Conservation (phyloP, 2,329 filamentous ascomycete genomes). For the Aspergillus unguis region DNA sequence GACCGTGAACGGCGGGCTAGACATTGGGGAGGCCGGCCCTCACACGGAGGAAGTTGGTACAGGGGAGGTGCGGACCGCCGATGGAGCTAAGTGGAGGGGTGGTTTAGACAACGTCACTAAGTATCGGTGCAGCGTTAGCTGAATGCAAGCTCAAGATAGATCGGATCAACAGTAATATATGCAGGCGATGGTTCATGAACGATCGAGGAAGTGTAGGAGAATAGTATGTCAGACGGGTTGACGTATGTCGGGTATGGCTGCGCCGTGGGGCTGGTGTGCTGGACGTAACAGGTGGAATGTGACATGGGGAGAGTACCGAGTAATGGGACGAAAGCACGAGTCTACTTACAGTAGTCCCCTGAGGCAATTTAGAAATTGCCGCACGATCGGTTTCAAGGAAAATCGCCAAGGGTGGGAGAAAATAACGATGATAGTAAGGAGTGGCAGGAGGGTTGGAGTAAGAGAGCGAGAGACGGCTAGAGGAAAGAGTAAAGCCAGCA, state of each 20-base stretch:
- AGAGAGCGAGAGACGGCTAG: constrained; percentile 12
- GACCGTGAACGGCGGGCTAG: constrained; percentile 77
- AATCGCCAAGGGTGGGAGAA: constrained; percentile 16
- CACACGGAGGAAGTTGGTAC: constrained; percentile 19
- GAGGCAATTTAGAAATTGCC: neutral
- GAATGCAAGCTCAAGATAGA: constrained; percentile 19
- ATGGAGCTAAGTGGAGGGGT: constrained; percentile 12
- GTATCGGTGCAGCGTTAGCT: constrained; percentile 18
- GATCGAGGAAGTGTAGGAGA: constrained; percentile 21
- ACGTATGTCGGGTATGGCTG: constrained; percentile 25
- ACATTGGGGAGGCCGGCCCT: constrained; percentile 55
- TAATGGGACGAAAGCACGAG: neutral
- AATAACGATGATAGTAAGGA: constrained; percentile 5
- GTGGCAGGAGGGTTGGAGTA: constrained; percentile 7
- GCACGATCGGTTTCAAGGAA: neutral
- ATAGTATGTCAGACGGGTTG: constrained; percentile 30
- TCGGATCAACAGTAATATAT: constrained; percentile 21
- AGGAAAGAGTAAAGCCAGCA: constrained; percentile 12
- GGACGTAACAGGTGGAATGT: constrained; percentile 12
- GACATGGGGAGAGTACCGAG: neutral
- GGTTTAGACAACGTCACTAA: constrained; percentile 4
- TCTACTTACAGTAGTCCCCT: constrained; percentile 14
- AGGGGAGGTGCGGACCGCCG: constrained; percentile 6
- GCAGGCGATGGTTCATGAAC: constrained; percentile 14
- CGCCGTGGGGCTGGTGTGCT: constrained; percentile 24